Evolutionary conservation across 768 basidiomycete genomes (phyloP), one percentile per base, ranked within the genome.

Genomic region (Phanerodontia chrysosporium): DNA sequence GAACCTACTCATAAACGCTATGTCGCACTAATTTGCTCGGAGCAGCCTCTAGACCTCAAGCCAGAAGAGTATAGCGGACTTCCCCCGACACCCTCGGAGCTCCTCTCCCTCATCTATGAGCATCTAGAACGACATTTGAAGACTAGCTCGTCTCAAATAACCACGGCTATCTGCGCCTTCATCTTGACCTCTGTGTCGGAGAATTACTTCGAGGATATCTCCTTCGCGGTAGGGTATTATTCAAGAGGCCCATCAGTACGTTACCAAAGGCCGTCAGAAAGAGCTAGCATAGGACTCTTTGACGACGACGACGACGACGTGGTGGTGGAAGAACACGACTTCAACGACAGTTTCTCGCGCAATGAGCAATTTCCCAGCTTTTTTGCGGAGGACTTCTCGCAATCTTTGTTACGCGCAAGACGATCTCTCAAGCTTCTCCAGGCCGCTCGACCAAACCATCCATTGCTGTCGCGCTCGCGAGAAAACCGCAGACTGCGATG

Each of bases 351-450:
- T 3, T 30, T 39, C 13, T 42, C 18, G 39, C 39, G 18, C 8
- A 25, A 53, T 14, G 52, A 53, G 10, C 24, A 42, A 7, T 86
- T 84, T 63, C 91, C 92, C 0, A 70, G 71, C 3, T 93, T 94
- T 70, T 81, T 93, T 59, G 79, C 82, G 3, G 62, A 64, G 5
- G 74, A 74, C 13, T 69, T 87, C 28, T 72, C 80, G 7, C 74
- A 79, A 46, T 75, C 82, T 7, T 71, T 93, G 3, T 79, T 83
- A 13, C 80, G 82, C 3, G 90, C 90, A 0, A 83, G 82, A 60
- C 86, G 82, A 64, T 92, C 92, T 0, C 71, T 93, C 10, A 76
- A 80, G 28, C 72, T 94, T 3, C 76, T 93, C 0, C 77, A 77
- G 49, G 79, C 78, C 10, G 89, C 90, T 2, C 75, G 83, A 58